These are phyloP conservation scores for Erodium trifolium DNA, from an alignment of 441 rosid genomes.

Conservation along the genomic window DNA sequence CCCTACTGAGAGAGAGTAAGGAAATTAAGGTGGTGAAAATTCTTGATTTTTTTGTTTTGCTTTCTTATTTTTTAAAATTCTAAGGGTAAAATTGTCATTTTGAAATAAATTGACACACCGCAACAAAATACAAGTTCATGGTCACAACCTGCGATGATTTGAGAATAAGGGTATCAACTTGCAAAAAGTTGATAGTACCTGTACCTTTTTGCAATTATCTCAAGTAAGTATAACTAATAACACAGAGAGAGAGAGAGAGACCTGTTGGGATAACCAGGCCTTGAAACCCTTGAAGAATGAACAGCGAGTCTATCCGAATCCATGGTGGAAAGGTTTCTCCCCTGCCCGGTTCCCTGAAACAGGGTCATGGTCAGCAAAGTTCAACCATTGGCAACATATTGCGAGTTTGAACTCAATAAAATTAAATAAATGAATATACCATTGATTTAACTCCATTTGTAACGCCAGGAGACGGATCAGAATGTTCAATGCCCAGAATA, in stretches of 20 bases:
- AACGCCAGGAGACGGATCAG: slow-evolving; percentile 27
- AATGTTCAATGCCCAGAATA: slow-evolving; percentile 26
- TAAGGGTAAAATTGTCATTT: no score
- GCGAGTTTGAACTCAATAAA: background rate
- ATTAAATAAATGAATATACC: slow-evolving; percentile 27
- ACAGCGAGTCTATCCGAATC: slow-evolving; percentile 51
- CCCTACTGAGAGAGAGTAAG: no score
- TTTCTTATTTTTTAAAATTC: no score
- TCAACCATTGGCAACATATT: background rate
- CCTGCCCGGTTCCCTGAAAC: slow-evolving; percentile 44
- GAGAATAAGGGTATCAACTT: slow-evolving; percentile 20
- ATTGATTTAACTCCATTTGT: slow-evolving; percentile 31
- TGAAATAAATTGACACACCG: no score
- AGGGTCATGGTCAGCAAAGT: background rate
- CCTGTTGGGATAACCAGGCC: slow-evolving; percentile 34
- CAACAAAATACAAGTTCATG: no score
- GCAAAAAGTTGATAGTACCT: background rate
- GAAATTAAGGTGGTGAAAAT: no score
- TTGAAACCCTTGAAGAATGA: slow-evolving; percentile 53
- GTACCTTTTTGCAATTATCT: no score
- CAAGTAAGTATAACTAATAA: background rate
- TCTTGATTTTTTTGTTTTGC: no score
- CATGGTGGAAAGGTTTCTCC: slow-evolving; percentile 31
- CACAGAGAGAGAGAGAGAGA: slow-evolving; percentile 15
- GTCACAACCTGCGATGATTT: no score